A percentile compares a stretch with the other conserved stretches of the same genome.
Conservation (phyloP, 495 filamentous ascomycete genomes). For the Lepraria neglecta region DNA sequence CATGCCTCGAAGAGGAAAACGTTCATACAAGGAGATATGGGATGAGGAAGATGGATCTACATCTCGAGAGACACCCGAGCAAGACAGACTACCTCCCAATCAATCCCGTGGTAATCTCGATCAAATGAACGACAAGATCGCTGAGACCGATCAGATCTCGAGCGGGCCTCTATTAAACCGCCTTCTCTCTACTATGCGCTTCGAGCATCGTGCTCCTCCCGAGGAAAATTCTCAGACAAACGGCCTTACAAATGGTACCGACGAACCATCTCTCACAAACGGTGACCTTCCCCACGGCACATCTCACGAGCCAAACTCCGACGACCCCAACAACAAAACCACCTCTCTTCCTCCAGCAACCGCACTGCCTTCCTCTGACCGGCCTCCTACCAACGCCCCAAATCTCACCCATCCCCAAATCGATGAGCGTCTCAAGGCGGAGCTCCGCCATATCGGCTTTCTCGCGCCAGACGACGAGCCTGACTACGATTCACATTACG, state of each 20-base stretch:
- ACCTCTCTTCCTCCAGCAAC: slow-evolving; percentile 62
- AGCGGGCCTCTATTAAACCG: slow-evolving; percentile 77
- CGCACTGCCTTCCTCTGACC: slow-evolving; percentile 51
- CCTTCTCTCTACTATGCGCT: slow-evolving; percentile 74
- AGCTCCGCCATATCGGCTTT: slow-evolving; percentile 91
- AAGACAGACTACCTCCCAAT: slow-evolving; percentile 66
- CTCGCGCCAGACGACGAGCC: slow-evolving; percentile 60
- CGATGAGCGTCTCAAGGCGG: slow-evolving; percentile 82
- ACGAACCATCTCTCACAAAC: slow-evolving; percentile 46
- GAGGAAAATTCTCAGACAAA: slow-evolving; percentile 53
- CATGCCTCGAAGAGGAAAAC: slow-evolving; percentile 78
- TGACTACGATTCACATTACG: slow-evolving; percentile 81
- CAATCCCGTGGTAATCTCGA: slow-evolving; percentile 79
- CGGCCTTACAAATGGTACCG: slow-evolving; percentile 44
- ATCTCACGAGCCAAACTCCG: slow-evolving; percentile 38
- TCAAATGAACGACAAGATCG: slow-evolving; percentile 71
- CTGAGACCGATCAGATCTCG: slow-evolving; percentile 86
- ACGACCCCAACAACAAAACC: slow-evolving; percentile 39
- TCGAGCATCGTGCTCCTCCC: slow-evolving; percentile 63
- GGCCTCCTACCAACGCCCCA: slow-evolving; percentile 35
- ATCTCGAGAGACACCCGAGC: slow-evolving; percentile 54
- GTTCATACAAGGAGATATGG: slow-evolving; percentile 84
- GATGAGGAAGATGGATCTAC: slow-evolving; percentile 81
- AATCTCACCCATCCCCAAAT: slow-evolving; percentile 78
- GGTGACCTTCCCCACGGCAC: slow-evolving; percentile 51